Conservation (phyloP, 495 filamentous ascomycete species). For the Podospora pseudocomata region DNA sequence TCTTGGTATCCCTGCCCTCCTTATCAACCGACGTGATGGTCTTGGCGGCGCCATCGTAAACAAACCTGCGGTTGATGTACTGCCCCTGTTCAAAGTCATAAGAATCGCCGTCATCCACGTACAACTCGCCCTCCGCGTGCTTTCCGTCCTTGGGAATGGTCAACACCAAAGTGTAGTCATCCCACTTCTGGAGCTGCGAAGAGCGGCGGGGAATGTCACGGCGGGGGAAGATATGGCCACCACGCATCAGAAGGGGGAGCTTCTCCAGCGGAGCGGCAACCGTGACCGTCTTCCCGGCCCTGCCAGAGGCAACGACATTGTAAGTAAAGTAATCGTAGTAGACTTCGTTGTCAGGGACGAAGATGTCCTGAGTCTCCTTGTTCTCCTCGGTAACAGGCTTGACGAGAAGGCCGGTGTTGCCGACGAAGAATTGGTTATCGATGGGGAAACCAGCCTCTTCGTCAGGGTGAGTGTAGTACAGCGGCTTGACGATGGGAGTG, state of each 20-base stretch:
- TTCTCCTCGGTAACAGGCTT: constrained; percentile 82
- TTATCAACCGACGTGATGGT: constrained; percentile 50
- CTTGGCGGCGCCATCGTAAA: constrained; percentile 40
- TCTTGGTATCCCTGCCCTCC: constrained; percentile 51
- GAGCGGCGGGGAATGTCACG: constrained; percentile 83
- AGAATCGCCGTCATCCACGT: constrained; percentile 90
- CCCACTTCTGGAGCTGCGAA: constrained; percentile 83
- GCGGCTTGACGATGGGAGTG: constrained; percentile 81
- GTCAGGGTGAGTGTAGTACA: constrained; percentile 86
- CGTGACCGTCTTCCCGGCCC: constrained; percentile 57
- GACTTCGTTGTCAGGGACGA: constrained; percentile 76
- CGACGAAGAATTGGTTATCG: constrained; percentile 92
- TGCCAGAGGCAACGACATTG: constrained; percentile 61
- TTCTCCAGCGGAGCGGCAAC: constrained; percentile 76
- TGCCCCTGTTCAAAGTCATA: constrained; percentile 82
- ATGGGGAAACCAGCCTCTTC: constrained; percentile 82
- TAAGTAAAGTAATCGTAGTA: constrained; percentile 97
- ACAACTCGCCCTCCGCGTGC: constrained; percentile 72
- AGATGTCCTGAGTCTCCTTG: constrained; percentile 69
- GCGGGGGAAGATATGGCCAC: constrained; percentile 85
- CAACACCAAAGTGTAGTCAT: constrained; percentile 89
- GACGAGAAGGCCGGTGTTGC: constrained; percentile 75
- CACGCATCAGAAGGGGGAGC: constrained; percentile 85
- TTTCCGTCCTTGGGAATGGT: constrained; percentile 64
- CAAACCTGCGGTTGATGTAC: constrained; percentile 81